Conservation (phyloP, 2,329 filamentous ascomycete species). For the Fonsecaea erecta region DNA sequence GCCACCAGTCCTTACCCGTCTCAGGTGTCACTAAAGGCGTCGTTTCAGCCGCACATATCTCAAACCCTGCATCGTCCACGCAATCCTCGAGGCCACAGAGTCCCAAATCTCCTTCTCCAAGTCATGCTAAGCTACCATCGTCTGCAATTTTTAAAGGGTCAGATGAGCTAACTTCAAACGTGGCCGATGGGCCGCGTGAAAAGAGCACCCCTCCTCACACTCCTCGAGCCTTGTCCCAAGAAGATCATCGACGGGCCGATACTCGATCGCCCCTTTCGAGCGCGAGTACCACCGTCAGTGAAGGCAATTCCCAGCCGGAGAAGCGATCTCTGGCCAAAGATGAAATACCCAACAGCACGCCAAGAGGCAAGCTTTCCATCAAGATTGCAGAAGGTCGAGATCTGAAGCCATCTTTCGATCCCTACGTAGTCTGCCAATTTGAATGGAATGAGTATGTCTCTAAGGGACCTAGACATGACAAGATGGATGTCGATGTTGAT, state of each 20-base stretch:
- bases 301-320: slow-evolving; percentile 33
- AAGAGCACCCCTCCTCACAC: slow-evolving; percentile 95
- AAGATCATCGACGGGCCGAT: slow-evolving; percentile 48
- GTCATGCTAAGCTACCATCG: slow-evolving; percentile 47
- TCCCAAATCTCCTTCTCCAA: slow-evolving; percentile 57
- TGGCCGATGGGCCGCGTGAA: slow-evolving; percentile 60
- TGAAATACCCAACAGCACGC: slow-evolving; percentile 64
- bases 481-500: slow-evolving; percentile 64
- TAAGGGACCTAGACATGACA: slow-evolving; percentile 72
- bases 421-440: slow-evolving; percentile 95
- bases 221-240: slow-evolving; percentile 80
- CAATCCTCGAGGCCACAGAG: slow-evolving; percentile 54
- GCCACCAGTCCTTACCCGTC: slow-evolving; percentile 60
- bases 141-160: slow-evolving; percentile 52
- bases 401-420: slow-evolving; percentile 79
- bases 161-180: slow-evolving; percentile 80
- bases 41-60: slow-evolving; percentile 71
- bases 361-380: slow-evolving; percentile 87
- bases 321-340: slow-evolving; percentile 35
- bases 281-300: slow-evolving; percentile 35
- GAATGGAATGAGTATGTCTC: slow-evolving; percentile 97
- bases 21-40: slow-evolving; percentile 67
- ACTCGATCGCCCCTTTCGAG: slow-evolving; percentile 35
- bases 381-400: slow-evolving; percentile 86
- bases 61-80: slow-evolving; percentile 65